Evolutionary conservation across 371 early-diverging fungal genomes (phyloP), one percentile per base, ranked within the genome.

Genomic region (Blastocladiella emersonii): DNA sequence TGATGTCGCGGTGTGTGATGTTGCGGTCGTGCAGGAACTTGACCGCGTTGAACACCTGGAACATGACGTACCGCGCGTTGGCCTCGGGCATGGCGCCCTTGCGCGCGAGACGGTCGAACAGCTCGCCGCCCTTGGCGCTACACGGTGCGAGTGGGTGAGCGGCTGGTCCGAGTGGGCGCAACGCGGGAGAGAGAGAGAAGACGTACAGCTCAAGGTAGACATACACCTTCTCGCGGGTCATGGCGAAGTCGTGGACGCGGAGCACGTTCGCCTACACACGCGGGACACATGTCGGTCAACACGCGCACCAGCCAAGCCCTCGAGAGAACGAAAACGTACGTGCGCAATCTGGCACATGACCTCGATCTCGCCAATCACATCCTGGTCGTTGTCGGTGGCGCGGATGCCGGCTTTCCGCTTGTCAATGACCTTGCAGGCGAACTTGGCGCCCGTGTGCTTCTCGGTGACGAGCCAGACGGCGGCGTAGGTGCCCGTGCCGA

Each of bases 381-480:
- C 7, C 67, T 70, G 30, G 62, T 67, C 43, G 66, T 64, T 35
- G 43, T 53, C 35, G 1, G 37, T 12, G 8, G 27, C 17, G n/a
- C 43, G 62, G 0, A 27, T 34, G 27, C 59, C 64, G 36, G 66
- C 67, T 10, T 70, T 68, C n/a, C 62, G 63, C 43, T 74, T 73
- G 35, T 75, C 74, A 68, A 86, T 79, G 56, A 86, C 76, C 69
- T 87, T 87, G 66, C 81, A 79, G 1, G 88, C 88, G 56, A 77
- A 66, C 60, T 69, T 69, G 41, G 71, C 56, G 39, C 78, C 75
- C 12, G 85, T 76, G 44, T 74, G 70, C 56, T 80, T 66, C 27
- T 74, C 65, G 10, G 79, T 87, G 36, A 78, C 67, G 17, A 74
- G n/a, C n/a, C n/a, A 63, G 41, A 88, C 87, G 39, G 77, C 74